Evolutionary conservation across 1,139 yeast species (phyloP).

Genomic region (Arxiozyma heterogenica): DNA sequence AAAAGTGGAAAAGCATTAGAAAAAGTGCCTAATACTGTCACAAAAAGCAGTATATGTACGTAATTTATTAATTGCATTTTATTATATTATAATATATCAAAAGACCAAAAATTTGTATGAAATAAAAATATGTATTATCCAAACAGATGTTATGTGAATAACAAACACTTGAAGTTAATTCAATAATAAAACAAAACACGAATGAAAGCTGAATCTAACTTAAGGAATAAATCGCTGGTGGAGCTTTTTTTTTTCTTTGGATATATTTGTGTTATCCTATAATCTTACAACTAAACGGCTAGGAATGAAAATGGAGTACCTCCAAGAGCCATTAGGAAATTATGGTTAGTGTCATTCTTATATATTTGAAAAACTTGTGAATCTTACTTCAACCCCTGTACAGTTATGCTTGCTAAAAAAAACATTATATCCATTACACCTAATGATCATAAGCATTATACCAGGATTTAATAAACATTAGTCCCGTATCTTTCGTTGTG

Average conservation of each 20-base stretch:
- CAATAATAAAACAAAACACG: neutral
- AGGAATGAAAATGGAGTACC: too few relatives aligned
- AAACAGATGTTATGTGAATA: neutral
- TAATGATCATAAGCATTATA: neutral
- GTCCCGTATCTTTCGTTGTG: neutral
- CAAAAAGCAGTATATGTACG: neutral
- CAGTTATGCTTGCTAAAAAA: neutral
- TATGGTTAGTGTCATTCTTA: neutral
- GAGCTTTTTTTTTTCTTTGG: neutral
- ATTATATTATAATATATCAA: neutral
- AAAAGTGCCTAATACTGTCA: neutral
- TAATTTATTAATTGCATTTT: neutral
- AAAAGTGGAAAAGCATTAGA: conserved; percentile 24
- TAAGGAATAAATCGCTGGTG: neutral
- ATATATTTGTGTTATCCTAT: too few relatives aligned
- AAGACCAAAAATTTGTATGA: too few relatives aligned
- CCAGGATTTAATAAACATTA: neutral
- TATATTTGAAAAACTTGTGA: neutral
- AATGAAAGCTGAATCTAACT: neutral
- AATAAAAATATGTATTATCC: neutral
- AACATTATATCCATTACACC: neutral
- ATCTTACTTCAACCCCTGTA: neutral
- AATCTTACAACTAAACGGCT: too few relatives aligned
- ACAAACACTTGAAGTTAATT: neutral
- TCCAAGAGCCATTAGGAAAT: too few relatives aligned